Evolutionary conservation across 176 grass and related monocot species (phyloP).

Genomic region (Musa beccarii): DNA sequence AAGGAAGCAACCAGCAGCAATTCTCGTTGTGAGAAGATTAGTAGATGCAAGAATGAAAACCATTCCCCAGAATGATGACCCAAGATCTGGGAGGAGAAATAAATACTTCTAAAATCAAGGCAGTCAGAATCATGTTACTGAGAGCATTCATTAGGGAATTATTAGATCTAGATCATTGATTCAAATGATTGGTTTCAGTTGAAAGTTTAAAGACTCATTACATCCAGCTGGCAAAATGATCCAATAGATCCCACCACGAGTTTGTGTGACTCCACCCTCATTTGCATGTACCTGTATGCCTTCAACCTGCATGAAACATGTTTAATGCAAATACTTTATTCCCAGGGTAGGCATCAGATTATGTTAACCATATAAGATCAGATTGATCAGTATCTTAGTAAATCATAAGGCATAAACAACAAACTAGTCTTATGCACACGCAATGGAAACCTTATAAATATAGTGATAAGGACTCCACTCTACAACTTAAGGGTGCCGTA

Average conservation of each 20-base stretch:
- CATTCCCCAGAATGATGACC: slow-evolving; percentile 99
- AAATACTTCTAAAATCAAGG: slow-evolving; percentile 13
- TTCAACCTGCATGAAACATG: slow-evolving; percentile 46
- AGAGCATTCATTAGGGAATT: background rate
- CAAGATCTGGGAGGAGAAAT: slow-evolving; percentile 60
- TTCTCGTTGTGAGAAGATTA: slow-evolving; percentile 79
- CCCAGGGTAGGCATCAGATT: too few relatives aligned
- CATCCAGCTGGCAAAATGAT: slow-evolving; percentile 97
- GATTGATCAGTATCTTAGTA: too few relatives aligned
- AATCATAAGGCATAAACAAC: too few relatives aligned
- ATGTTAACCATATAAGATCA: too few relatives aligned
- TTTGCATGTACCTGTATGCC: slow-evolving; percentile 95
- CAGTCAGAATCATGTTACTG: background rate
- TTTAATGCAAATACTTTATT: background rate
- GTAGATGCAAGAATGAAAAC: slow-evolving; percentile 93
- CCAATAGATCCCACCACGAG: slow-evolving; percentile 96
- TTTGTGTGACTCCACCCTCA: slow-evolving; percentile 89
- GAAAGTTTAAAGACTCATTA: slow-evolving; percentile 23
- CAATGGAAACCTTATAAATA: too few relatives aligned
- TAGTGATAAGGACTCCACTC: too few relatives aligned
- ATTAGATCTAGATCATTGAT: background rate
- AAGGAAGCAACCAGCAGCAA: slow-evolving; percentile 82
- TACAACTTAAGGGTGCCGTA: too few relatives aligned
- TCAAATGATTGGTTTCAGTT: background rate
- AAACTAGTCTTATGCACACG: too few relatives aligned